Percentiles rank a stretch among this genome's conserved stretches.
Conservation (phyloP, 345 rosid species). For the Rhodamnia rubescens region DNA sequence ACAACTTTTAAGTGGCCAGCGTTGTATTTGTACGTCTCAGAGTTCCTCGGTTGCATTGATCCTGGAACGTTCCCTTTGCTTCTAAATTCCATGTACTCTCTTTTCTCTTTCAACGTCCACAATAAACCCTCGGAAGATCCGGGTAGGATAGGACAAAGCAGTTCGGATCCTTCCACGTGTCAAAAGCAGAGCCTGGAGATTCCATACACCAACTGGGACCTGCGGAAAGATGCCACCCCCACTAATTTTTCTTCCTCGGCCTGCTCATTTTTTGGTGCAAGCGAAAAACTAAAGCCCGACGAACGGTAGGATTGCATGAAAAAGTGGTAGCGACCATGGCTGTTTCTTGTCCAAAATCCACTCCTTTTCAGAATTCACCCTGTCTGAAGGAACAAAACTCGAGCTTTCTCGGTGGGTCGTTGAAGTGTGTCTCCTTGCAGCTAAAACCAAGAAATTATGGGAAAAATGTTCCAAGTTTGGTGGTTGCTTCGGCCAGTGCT, state of each 20-base stretch:
- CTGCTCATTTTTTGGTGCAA: neutral
- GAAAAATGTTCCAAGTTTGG: slow-evolving; percentile 19
- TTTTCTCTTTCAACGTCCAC: neutral
- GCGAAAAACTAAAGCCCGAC: neutral
- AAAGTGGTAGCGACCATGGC: slow-evolving; percentile 42
- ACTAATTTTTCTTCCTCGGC: neutral
- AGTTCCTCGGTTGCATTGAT: neutral
- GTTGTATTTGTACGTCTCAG: too few relatives aligned
- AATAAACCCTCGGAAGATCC: neutral
- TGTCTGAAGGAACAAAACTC: slow-evolving; percentile 22
- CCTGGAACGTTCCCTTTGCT: neutral
- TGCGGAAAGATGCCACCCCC: neutral
- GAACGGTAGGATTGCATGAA: neutral
- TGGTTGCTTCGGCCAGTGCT: slow-evolving; percentile 39
- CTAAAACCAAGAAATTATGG: slow-evolving; percentile 24
- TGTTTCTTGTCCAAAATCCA: slow-evolving; percentile 42
- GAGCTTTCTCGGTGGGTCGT: slow-evolving; percentile 32
- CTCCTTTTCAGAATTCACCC: slow-evolving; percentile 27
- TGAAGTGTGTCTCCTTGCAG: slow-evolving; percentile 23
- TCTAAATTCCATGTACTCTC: neutral
- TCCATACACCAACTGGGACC: neutral
- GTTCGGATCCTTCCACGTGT: slow-evolving; percentile 33
- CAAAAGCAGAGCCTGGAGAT: slow-evolving; percentile 24
- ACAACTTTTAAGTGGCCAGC: neutral
- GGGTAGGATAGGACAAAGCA: slow-evolving; percentile 11